Conservation (phyloP, 192 early-diverging fungal genomes). For the Gryganskiella cystojenkinii region DNA sequence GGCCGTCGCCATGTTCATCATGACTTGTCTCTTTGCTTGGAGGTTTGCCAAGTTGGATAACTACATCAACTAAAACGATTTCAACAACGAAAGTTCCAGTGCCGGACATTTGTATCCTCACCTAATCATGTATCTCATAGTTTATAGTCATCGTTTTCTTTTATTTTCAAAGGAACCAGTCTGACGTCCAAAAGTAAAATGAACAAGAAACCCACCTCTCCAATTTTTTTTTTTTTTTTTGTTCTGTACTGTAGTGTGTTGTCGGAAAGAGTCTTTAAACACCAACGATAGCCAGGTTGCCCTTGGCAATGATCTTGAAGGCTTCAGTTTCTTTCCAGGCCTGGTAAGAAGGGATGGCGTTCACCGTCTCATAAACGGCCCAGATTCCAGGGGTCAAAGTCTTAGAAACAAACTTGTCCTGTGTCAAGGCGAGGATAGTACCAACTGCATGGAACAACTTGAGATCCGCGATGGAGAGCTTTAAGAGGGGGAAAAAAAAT, state of each 20-base stretch:
- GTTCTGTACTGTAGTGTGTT: too few species aligned
- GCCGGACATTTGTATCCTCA: too few species aligned
- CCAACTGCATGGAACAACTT: conserved; percentile 12
- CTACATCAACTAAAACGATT: conserved; percentile 13
- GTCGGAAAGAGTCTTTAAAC: too few species aligned
- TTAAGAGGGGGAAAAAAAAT: background rate
- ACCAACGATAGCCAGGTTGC: conserved; percentile 15
- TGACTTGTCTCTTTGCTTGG: conserved; percentile 61
- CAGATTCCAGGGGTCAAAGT: conserved; percentile 24
- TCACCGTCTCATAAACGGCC: conserved; percentile 35
- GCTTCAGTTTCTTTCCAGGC: conserved; percentile 24
- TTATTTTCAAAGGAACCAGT: too few species aligned
- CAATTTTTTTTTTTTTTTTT: too few species aligned
- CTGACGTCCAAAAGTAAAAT: too few species aligned
- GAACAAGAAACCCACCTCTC: too few species aligned
- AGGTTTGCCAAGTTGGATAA: conserved; percentile 66
- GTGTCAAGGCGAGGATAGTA: conserved; percentile 3
- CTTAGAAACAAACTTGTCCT: conserved; percentile 20
- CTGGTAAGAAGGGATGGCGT: conserved; percentile 27
- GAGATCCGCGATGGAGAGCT: conserved; percentile 29
- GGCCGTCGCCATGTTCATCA: conserved; percentile 54
- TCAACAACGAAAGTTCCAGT: background rate
- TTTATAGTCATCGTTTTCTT: too few species aligned
- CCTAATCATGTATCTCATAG: too few species aligned
- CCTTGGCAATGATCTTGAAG: conserved; percentile 1